A percentile compares a stretch with the other conserved stretches of the same genome.
Evolutionary conservation across 441 rosid genomes (phyloP).

Genomic region (Arabidopsis hybrid): DNA sequence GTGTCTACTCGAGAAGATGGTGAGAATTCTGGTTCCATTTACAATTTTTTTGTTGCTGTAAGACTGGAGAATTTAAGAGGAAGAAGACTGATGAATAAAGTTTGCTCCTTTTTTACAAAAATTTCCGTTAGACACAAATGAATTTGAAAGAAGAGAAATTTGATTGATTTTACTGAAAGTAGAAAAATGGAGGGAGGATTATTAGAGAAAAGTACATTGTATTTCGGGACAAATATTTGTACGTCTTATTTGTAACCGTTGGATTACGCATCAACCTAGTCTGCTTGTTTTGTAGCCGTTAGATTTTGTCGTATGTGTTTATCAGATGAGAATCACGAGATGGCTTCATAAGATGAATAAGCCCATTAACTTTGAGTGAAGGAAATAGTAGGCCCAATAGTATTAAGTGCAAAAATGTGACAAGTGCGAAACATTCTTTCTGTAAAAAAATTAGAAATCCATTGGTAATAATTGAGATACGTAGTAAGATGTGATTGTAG

Average conservation of each 20-base stretch:
- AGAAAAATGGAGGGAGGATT: conserved; percentile 7
- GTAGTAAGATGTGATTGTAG: background rate
- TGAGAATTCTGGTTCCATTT: background rate
- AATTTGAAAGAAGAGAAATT: background rate
- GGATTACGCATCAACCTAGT: conserved; percentile 11
- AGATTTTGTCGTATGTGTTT: background rate
- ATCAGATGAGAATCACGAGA: background rate
- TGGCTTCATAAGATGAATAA: background rate
- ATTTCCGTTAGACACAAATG: background rate
- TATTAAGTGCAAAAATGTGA: background rate
- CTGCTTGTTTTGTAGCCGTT: conserved; percentile 5
- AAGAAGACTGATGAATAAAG: background rate
- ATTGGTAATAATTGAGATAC: background rate
- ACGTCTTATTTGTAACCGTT: background rate
- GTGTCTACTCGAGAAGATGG: background rate
- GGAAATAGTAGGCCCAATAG: background rate
- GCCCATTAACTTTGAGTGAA: conserved; percentile 19
- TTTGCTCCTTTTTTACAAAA: background rate
- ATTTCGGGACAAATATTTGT: background rate
- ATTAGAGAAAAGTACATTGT: background rate
- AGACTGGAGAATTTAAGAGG: background rate
- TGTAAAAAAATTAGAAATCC: background rate
- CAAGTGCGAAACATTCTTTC: background rate
- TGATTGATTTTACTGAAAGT: background rate
- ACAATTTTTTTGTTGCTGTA: background rate